Percentiles rank a stretch among this genome's conserved stretches.
phyloP scores from a whole-genome alignment of 2,329 filamentous ascomycete genomes.

The Didymella pinodella region DNA sequence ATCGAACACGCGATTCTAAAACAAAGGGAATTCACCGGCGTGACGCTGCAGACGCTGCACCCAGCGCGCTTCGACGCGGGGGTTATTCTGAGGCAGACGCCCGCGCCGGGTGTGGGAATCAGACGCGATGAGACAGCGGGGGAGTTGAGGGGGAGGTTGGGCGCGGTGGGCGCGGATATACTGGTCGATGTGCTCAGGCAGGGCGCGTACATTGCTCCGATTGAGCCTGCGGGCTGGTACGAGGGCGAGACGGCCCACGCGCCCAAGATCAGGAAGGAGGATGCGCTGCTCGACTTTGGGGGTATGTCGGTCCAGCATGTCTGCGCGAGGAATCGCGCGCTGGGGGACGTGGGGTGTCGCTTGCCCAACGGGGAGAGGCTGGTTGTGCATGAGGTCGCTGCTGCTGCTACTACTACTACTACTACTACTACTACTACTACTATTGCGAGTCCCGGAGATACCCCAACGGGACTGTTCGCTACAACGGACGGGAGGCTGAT shows the following conservation, averaged over 20 bases:
- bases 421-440: too few relatives aligned
- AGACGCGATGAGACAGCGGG: constrained; percentile 59
- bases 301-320: constrained; percentile 64
- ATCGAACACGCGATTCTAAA: constrained; percentile 83
- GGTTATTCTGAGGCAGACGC: constrained; percentile 71
- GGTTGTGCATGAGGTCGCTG: constrained; percentile 32
- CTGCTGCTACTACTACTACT: too few relatives aligned
- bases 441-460: neutral
- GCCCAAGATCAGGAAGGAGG: constrained; percentile 73
- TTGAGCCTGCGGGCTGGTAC: constrained; percentile 51
- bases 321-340: constrained; percentile 62
- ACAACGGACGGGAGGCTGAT: neutral
- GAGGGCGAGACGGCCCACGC: constrained; percentile 60
- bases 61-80: constrained; percentile 80
- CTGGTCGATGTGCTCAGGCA: constrained; percentile 71
- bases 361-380: constrained; percentile 41
- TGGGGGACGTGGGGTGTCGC: constrained; percentile 72
- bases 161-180: constrained; percentile 72
- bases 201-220: constrained; percentile 70
- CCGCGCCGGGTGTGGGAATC: constrained; percentile 63
- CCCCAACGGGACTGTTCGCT: constrained; percentile 13
- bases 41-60: constrained; percentile 88
- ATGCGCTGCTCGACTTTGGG: constrained; percentile 69
- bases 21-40: constrained; percentile 68
- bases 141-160: constrained; percentile 62